Conservation (phyloP, 345 rosid species). For the Moricandia arvensis region DNA sequence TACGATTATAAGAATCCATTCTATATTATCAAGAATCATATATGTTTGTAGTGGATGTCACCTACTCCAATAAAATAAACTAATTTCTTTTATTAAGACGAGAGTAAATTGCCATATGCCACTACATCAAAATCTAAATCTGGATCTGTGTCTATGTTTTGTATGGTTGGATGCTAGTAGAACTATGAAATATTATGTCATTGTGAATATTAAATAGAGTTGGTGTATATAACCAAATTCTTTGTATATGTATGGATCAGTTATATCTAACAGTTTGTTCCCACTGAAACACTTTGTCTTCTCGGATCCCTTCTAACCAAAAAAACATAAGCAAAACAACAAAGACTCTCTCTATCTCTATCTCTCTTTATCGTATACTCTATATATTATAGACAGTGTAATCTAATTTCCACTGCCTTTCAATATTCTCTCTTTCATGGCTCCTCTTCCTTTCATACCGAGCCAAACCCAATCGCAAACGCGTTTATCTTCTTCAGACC, state of each 20-base stretch:
- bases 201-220: background rate
- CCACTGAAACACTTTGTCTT: constrained; percentile 21
- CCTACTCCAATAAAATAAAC: constrained; percentile 26
- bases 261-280: constrained; percentile 10
- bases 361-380: constrained; percentile 2
- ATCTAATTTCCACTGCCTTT: constrained; percentile 6
- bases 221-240: too few species aligned
- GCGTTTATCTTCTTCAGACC: constrained; percentile 22
- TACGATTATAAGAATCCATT: background rate
- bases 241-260: constrained; percentile 3
- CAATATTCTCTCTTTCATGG: constrained; percentile 44
- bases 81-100: background rate
- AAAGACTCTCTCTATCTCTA: constrained; percentile 18
- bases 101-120: constrained; percentile 8
- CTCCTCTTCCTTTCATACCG: constrained; percentile 58
- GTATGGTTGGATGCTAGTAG: constrained; percentile 26
- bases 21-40: background rate
- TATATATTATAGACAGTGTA: constrained; percentile 8
- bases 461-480: constrained; percentile 36
- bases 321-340: constrained; percentile 33
- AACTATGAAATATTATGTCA: background rate
- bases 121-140: constrained; percentile 38
- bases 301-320: constrained; percentile 34
- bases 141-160: constrained; percentile 38
- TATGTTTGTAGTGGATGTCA: constrained; percentile 23